These are phyloP conservation scores for Tubosaeta sp. DNA, from an alignment of 768 basidiomycete genomes.

Conservation along the genomic window DNA sequence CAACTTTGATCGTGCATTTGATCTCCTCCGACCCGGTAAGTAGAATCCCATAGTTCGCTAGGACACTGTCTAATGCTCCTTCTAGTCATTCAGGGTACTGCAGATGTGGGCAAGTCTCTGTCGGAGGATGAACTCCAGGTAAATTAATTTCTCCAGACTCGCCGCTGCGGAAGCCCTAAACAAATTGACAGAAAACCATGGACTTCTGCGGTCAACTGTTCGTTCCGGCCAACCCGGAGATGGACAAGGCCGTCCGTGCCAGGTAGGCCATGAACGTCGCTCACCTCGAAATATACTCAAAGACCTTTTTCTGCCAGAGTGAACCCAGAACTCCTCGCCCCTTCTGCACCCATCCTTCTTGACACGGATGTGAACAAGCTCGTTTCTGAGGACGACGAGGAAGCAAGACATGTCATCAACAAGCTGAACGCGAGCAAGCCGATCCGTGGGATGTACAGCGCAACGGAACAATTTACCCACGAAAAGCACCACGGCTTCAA, in stretches of 20 bases:
- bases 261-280: neutral
- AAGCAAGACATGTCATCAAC: neutral
- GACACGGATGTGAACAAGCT: neutral
- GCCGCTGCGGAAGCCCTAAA: neutral
- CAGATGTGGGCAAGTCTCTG: neutral
- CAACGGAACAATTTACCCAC: neutral
- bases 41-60: neutral
- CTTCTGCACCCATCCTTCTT: neutral
- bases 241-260: neutral
- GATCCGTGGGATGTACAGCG: neutral
- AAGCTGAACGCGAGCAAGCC: neutral
- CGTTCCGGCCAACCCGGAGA: neutral
- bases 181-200: neutral
- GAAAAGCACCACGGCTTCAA: neutral
- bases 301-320: neutral
- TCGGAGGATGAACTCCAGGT: neutral
- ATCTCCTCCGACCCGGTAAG: neutral
- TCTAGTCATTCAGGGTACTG: neutral
- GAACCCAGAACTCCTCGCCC: neutral
- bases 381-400: neutral
- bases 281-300: neutral
- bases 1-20: constrained; percentile 5
- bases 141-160: neutral
- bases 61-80: neutral
- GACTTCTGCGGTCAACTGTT: neutral